Percentiles rank a stretch among this genome's conserved stretches.
Conservation (phyloP, 306 rosid genomes). For the Lagenaria siceraria region DNA sequence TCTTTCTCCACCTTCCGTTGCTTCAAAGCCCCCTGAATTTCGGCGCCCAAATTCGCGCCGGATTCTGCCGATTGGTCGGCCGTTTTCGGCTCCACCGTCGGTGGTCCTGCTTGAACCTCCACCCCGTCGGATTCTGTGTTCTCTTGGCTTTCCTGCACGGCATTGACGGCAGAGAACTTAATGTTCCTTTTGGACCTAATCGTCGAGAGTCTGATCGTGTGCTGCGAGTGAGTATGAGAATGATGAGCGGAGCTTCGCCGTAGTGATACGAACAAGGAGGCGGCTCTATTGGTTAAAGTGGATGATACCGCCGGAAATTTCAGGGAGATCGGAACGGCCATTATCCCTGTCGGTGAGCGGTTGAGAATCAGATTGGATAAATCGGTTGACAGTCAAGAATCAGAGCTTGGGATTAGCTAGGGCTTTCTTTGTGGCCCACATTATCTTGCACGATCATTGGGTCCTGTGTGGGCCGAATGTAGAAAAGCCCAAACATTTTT, state of each 20-base stretch:
- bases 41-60: conserved; percentile 39
- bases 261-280: background rate
- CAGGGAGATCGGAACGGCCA: conserved; percentile 15
- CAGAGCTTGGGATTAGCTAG: background rate
- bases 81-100: conserved; percentile 6
- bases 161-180: conserved; percentile 10
- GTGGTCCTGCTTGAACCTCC: background rate
- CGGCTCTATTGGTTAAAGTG: background rate
- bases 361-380: conserved; percentile 4
- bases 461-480: background rate
- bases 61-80: conserved; percentile 13
- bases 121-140: conserved; percentile 27
- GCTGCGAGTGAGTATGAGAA: background rate
- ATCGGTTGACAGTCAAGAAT: background rate
- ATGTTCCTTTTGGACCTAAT: background rate
- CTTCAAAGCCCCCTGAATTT: conserved; percentile 66
- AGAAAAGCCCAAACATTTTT: background rate
- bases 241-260: conserved; percentile 9
- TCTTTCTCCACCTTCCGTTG: conserved; percentile 40
- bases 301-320: background rate
- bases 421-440: conserved; percentile 11
- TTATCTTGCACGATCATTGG: background rate
- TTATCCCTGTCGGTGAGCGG: background rate
- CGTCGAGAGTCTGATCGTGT: background rate
- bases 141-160: conserved; percentile 45